These are phyloP conservation scores for Magnusiomyces suaveolens DNA, from an alignment of 1,139 yeast species.

Conservation along the genomic window DNA sequence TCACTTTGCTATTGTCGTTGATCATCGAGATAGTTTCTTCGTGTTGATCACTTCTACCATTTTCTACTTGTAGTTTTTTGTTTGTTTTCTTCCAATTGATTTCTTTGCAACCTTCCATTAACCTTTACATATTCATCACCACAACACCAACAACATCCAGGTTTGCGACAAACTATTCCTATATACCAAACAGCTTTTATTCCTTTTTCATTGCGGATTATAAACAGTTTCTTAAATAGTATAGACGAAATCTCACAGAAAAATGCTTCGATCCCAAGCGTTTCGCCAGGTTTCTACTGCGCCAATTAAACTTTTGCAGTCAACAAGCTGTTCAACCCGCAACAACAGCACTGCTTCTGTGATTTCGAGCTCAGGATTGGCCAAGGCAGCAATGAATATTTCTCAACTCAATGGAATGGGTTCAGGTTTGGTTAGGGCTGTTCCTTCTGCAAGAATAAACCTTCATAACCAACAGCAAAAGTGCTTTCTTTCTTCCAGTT, in stretches of 20 bases:
- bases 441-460: neutral
- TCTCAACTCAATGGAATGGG: neutral
- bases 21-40: too few species aligned
- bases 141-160: too few species aligned
- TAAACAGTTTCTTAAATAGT: neutral
- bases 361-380: neutral
- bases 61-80: too few species aligned
- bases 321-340: neutral
- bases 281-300: neutral
- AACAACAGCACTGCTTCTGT: neutral
- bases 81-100: too few species aligned
- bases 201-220: neutral
- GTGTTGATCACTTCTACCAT: too few species aligned
- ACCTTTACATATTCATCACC: too few species aligned
- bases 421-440: neutral
- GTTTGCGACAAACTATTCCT: too few species aligned
- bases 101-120: too few species aligned
- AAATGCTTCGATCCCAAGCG: slow-evolving; percentile 3
- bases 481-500: neutral
- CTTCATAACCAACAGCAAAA: neutral
- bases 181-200: neutral
- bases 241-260: neutral
- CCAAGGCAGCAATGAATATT: neutral
- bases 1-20: too few species aligned
- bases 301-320: neutral